Base-by-base conservation (phyloP, 768 basidiomycete species). In the Mycena olivaceomarginata region DNA sequence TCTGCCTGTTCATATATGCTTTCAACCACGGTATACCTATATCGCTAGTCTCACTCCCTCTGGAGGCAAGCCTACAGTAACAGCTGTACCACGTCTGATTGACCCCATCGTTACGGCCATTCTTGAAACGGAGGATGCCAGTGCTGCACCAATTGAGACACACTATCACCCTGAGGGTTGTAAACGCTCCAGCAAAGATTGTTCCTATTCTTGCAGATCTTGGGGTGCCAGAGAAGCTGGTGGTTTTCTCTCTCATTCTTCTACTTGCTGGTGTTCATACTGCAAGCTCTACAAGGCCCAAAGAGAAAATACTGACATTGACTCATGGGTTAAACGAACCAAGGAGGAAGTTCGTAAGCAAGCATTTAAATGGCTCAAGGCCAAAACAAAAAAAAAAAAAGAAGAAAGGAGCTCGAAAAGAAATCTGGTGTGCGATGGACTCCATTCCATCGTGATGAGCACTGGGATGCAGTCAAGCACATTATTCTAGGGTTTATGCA, bases 401-500 rank as follows among this genome's bases (percentile, higher is more conserved):
- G 45, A 63, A 11, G 45, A 74, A n/a, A n/a, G n/a, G n/a, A n/a
- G n/a, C n/a, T n/a, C n/a, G n/a, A n/a, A n/a, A n/a, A n/a, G n/a
- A n/a, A n/a, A n/a, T n/a, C n/a, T n/a, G n/a, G n/a, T n/a, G n/a
- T n/a, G n/a, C n/a, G n/a, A n/a, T n/a, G n/a, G n/a, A n/a, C n/a
- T n/a, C n/a, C n/a, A n/a, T n/a, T 80, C 5, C 74, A 80, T 74
- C 10, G 62, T 31, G 6, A 77, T 2, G 15, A 4, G 8, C 65
- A 79, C 46, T 80, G 79, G 73, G 69, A 83, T 67, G 73, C 81
- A 13, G 77, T 82, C 15, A 8, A 39, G 7, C n/a, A 75, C 73
- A 41, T 67, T 43, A 37, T 80, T n/a, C 65, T 83, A 0, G 81
- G 80, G 5, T 72, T 67, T 59, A 75, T 83, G 79, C 82, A 82